Evolutionary conservation across 352 stramenopile genomes (phyloP), one percentile per base, ranked within the genome.

Genomic region (Globisporangium alternatum): DNA sequence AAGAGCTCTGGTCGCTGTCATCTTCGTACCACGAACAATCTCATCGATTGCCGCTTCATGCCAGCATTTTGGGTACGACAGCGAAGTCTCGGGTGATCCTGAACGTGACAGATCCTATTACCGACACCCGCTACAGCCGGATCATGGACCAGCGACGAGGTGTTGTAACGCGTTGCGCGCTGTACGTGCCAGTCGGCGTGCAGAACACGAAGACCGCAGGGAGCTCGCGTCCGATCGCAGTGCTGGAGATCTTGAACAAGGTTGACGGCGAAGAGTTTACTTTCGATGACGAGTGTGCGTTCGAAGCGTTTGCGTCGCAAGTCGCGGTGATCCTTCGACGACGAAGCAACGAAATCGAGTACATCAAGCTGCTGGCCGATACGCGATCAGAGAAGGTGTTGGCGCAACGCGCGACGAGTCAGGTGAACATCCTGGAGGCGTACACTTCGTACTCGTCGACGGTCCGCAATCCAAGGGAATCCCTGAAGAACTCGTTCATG

Each of bases 201-300:
- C 83, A 91, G 61, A 80, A 84, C 60, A 71, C 60, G 3, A 75
- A 62, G 52, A 67, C 67, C 41, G 56, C 67, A 45, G 67, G 65
- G 37, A 83, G 72, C 54, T 84, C 67, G 62, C 75, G 75, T 25
- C 83, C 88, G 25, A 90, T 96, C 64, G 90, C 85, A 0, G 90
- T 97, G 55, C 66, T 97, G 39, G 85, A 96, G 70, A 92, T 93
- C 37, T 76, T 96, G n/a, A 96, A 97, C 75, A 93, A 94, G 22
- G 72, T 89, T 28, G 78, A 82, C 17, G 75, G 75, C 15, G 66
- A 78, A 25, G 83, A 81, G 19, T 95, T 93, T 66, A 90, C 83
- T 7, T 83, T 92, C 41, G 83, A 93, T 45, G 90, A 97, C 52
- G 88, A 97, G 56, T 90, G 81, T 51, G 86, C 87, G 0, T 90